These are phyloP conservation scores for Yamadazyma mexicana DNA, from an alignment of 1,139 yeast species.

Conservation along the genomic window DNA sequence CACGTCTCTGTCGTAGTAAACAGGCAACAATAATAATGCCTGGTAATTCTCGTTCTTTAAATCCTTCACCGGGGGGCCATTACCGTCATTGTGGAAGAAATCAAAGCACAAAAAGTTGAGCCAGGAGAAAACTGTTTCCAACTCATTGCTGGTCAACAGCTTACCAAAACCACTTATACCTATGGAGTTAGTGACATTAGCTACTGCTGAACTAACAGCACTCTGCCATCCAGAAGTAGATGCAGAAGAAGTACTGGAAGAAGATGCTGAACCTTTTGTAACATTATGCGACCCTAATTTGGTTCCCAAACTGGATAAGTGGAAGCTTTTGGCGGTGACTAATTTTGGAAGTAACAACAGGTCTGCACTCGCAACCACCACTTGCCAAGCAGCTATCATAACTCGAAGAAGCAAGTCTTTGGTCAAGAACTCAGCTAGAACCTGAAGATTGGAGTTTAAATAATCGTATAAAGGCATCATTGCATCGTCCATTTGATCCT, in stretches of 20 bases:
- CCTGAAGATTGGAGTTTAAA: conserved; percentile 66
- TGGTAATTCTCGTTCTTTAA: conserved; percentile 67
- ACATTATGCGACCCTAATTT: conserved; percentile 14
- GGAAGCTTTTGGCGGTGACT: conserved; percentile 53
- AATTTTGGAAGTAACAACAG: conserved; percentile 68
- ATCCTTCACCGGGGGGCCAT: conserved; percentile 72
- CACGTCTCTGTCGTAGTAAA: conserved; percentile 61
- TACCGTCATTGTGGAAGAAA: conserved; percentile 80
- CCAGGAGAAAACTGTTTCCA: conserved; percentile 76
- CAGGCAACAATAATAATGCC: conserved; percentile 62
- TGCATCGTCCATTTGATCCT: conserved; percentile 62
- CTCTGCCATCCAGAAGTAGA: conserved; percentile 43
- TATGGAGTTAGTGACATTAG: conserved; percentile 45
- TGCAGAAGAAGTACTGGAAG: not conserved
- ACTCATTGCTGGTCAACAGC: conserved; percentile 58
- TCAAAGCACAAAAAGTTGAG: conserved; percentile 61
- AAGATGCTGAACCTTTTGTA: conserved; percentile 8
- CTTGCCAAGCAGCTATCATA: conserved; percentile 77
- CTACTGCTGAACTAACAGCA: conserved; percentile 50
- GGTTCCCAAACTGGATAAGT: conserved; percentile 23
- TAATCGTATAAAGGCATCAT: conserved; percentile 76
- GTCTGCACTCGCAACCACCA: conserved; percentile 65
- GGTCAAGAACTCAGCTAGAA: conserved; percentile 64
- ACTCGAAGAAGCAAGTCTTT: conserved; percentile 60
- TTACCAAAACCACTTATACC: conserved; percentile 53